Percentiles rank a stretch among this genome's conserved stretches.
Conservation (phyloP, 768 basidiomycete species). For the Rhodotorula diobovata region DNA sequence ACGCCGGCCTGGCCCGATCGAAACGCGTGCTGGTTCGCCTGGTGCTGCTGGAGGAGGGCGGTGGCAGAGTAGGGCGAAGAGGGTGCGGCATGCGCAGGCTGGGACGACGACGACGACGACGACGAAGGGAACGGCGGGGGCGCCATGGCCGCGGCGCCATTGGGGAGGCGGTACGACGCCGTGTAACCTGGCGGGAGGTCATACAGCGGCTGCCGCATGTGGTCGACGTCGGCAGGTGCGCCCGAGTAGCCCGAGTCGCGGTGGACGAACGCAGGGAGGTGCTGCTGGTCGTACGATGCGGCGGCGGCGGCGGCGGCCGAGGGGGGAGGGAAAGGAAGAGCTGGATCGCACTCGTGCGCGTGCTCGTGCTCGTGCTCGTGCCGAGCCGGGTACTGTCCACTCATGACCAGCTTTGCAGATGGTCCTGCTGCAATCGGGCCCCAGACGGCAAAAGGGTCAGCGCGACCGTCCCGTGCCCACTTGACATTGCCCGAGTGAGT, state of each 20-base stretch:
- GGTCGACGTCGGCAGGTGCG: not conserved
- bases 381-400: too few species aligned
- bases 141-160: not conserved
- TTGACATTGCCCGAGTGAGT: too few species aligned
- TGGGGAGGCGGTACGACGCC: not conserved
- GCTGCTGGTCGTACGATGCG: too few species aligned
- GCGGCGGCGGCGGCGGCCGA: too few species aligned
- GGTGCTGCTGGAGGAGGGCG: slow-evolving; percentile 27
- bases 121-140: not conserved
- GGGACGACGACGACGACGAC: not conserved
- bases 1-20: not conserved
- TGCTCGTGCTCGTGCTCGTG: too few species aligned
- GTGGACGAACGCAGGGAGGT: not conserved
- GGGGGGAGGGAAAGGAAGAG: too few species aligned
- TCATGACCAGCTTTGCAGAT: too few species aligned
- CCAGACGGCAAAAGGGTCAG: too few species aligned
- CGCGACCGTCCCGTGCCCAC: too few species aligned
- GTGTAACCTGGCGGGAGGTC: not conserved
- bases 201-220: not conserved
- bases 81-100: not conserved
- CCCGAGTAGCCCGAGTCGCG: not conserved
- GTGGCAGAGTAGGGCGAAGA: not conserved
- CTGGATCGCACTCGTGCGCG: too few species aligned
- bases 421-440: too few species aligned
- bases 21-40: slow-evolving; percentile 32